These are phyloP conservation scores for Psilocybe subaeruginosa DNA, from an alignment of 768 basidiomycete species.

Conservation along the genomic window DNA sequence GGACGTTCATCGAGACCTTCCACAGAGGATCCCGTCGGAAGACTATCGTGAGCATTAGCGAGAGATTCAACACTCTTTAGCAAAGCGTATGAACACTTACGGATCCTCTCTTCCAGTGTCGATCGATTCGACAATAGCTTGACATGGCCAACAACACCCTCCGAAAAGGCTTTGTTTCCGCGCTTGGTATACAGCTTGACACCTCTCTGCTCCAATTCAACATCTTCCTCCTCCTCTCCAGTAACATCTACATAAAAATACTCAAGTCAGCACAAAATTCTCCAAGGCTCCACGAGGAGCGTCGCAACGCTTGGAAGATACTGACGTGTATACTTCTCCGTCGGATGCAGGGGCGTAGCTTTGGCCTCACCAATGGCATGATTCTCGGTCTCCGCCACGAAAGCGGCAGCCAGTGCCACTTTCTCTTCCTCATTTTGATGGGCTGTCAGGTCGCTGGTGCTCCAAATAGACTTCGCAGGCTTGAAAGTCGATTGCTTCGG, in stretches of 20 bases:
- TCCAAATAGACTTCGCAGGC: slow-evolving; percentile 27
- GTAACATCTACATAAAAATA: slow-evolving; percentile 42
- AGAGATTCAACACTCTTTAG: background rate
- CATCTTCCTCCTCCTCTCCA: slow-evolving; percentile 68
- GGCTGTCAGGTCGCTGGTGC: slow-evolving; percentile 7
- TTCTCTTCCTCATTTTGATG: slow-evolving; percentile 19
- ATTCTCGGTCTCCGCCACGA: slow-evolving; percentile 11
- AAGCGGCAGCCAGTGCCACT: slow-evolving; percentile 5
- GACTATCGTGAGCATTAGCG: slow-evolving; percentile 36
- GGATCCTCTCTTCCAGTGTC: slow-evolving; percentile 45
- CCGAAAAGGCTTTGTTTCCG: slow-evolving; percentile 57
- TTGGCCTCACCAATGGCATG: slow-evolving; percentile 22
- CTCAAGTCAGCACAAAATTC: slow-evolving; percentile 15
- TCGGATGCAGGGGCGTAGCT: slow-evolving; percentile 13
- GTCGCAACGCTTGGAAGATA: slow-evolving; percentile 13
- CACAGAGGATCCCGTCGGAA: slow-evolving; percentile 73
- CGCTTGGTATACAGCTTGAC: slow-evolving; percentile 63
- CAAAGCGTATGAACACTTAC: slow-evolving; percentile 37
- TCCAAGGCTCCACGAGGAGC: slow-evolving; percentile 9
- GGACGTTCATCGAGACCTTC: slow-evolving; percentile 72
- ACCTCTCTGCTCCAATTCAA: slow-evolving; percentile 59
- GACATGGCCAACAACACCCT: slow-evolving; percentile 62
- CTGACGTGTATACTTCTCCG: slow-evolving; percentile 31
- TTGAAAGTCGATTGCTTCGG: slow-evolving; percentile 8
- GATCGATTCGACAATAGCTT: slow-evolving; percentile 55